Evolutionary conservation across 208 protist genomes (phyloP), one percentile per base, ranked within the genome.

Genomic region (Crithidia expoeki): DNA sequence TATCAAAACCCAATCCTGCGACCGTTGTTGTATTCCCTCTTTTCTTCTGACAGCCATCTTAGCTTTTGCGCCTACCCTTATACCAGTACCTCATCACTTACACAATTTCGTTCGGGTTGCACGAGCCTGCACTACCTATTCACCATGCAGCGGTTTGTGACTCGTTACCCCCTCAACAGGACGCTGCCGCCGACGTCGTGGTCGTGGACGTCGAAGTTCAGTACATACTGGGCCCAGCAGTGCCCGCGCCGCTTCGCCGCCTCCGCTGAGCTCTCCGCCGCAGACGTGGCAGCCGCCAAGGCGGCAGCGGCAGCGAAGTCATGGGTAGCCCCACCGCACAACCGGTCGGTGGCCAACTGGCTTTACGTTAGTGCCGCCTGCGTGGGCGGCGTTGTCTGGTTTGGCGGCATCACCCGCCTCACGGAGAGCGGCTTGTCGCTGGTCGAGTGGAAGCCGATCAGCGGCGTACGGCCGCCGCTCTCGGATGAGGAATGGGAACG

Each of bases 351-450:
- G 36, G 85, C 83, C 19, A 75, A 80, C 60, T 98, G 96, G 96
- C 76, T 98, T 21, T 96, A 95, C 70, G 42, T 86, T 16, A 90
- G 86, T 36, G 84, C 90, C 34, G 93, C 79, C 25, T 63, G 97
- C 36, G 94, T 98, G 5, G 90, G 92, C 47, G 87, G 81, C 30
- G 97, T 98, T 30, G 92, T 98, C 19, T 90, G 97, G 40, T 86
- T 98, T 62, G 97, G 97, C 60, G 97, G 97, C 52, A 66, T 98
- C 27, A 99, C 97, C 9, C 86, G 97, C 49, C 78, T 99, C 1
- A 98, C 95, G 28, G 94, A 98, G 67, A 97, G 93, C 59, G 97
- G 97, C 2, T 80, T 98, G 34, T 97, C 91, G n/a, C 97, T 98
- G 63, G 94, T 97, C 30, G 83, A 95, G 51, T 98, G 97, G 96